phyloP scores from a whole-genome alignment of 208 protist species.

The Trypanosoma boissoni region DNA sequence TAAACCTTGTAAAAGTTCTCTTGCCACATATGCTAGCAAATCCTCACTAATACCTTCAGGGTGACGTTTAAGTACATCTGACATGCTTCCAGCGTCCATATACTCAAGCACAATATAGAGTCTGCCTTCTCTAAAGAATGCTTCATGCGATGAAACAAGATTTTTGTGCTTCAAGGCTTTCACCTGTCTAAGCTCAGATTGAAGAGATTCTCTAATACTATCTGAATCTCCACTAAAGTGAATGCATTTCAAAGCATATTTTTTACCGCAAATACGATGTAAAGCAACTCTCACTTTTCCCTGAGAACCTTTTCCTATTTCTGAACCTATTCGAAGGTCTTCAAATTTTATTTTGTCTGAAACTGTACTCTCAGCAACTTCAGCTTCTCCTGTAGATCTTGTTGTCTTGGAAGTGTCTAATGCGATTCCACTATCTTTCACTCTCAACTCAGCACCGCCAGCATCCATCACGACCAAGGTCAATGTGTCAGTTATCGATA shows the following conservation, averaged over 20 bases:
- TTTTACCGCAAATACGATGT: conserved; percentile 64
- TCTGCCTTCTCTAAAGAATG: conserved; percentile 84
- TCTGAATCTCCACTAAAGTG: conserved; percentile 71
- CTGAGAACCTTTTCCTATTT: conserved; percentile 85
- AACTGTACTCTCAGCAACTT: conserved; percentile 33
- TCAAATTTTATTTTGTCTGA: conserved; percentile 87
- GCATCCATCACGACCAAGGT: conserved; percentile 88
- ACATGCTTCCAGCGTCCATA: conserved; percentile 89
- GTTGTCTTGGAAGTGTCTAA: conserved; percentile 28
- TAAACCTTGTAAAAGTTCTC: conserved; percentile 81
- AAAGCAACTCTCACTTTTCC: conserved; percentile 82
- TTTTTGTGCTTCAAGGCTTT: conserved; percentile 85
- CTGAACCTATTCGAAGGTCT: conserved; percentile 70
- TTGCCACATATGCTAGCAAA: conserved; percentile 80
- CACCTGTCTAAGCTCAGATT: conserved; percentile 79
- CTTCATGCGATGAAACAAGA: conserved; percentile 88
- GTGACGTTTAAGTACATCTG: conserved; percentile 75
- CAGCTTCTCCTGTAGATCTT: conserved; percentile 10
- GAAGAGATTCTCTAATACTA: conserved; percentile 56
- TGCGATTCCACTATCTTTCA: conserved; percentile 82
- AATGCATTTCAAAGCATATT: conserved; percentile 89
- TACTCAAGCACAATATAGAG: conserved; percentile 90
- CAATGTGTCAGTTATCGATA: conserved; percentile 90
- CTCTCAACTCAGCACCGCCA: conserved; percentile 79
- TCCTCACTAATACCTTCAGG: conserved; percentile 66